Base-by-base conservation (phyloP, 768 basidiomycete genomes). In the Mycena indigotica region DNA sequence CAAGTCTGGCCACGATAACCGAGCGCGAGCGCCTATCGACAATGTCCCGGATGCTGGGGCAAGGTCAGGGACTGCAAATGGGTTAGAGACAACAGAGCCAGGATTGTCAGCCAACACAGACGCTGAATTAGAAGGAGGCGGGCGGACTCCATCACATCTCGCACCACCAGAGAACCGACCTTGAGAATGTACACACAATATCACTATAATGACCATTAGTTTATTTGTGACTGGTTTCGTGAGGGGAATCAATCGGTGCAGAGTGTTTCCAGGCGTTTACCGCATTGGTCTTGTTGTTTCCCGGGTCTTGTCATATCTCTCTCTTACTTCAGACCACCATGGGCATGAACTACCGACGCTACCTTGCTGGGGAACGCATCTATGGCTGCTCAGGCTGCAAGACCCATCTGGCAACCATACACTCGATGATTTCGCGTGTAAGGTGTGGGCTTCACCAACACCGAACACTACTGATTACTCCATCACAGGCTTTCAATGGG, bases 271-370 rank as follows among this genome's bases (percentile, higher is more conserved):
- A n/a, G n/a, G 29, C 41, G 29, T 40, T 60, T 52, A 44, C 41
- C 12, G 12, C 41, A 63, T 63, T 32, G n/a, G 56, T 30, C 13
- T 46, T 53, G 50, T 51, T 52, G 28, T 48, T 21, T 41, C 53
- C 28, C 17, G 26, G 39, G 44, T 40, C 35, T 44, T 28, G 77
- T 77, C 52, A 81, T 79, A 21, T 78, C 77, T n/a, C 78, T 52
- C 52, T 41, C 55, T 61, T 51, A 51, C 46, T 56, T 52, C 53
- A 41, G 56, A 56, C 65, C 39, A 67, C 59, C 61, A 95, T 95
- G 93, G 93, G 93, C 68, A 88, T 93, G 87, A 89, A 83, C 67
- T 93, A 91, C 73, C 87, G 91, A 69, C 86, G 86, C 56, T 95
- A 93, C 77, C 87, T 95, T 62, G 78, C 85, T 49, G 91, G 91